Evolutionary conservation across 306 rosid genomes (phyloP).

Genomic region (Vicia villosa): DNA sequence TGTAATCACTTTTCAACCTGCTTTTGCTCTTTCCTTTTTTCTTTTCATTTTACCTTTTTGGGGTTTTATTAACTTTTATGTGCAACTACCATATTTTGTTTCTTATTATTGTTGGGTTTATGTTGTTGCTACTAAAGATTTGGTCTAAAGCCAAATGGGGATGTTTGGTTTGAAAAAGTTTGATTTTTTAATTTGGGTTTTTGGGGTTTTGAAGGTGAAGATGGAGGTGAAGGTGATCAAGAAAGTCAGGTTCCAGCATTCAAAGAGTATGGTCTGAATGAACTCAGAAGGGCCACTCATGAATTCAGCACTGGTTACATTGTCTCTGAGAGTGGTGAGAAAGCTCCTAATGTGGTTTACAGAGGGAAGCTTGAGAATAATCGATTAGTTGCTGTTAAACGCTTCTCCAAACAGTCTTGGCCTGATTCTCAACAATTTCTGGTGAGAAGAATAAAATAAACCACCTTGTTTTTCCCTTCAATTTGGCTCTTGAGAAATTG

Average conservation of each 20-base stretch:
- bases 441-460: slow-evolving; percentile 45
- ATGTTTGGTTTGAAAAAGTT: slow-evolving; percentile 17
- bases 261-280: slow-evolving; percentile 59
- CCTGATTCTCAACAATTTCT: slow-evolving; percentile 79
- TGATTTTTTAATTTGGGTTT: slow-evolving; percentile 21
- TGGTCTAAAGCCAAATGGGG: neutral
- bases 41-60: neutral
- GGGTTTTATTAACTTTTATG: neutral
- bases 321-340: slow-evolving; percentile 82
- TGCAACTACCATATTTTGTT: neutral
- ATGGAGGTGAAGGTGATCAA: slow-evolving; percentile 52
- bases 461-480: neutral
- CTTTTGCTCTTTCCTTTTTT: neutral
- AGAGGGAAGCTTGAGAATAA: slow-evolving; percentile 65
- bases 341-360: slow-evolving; percentile 82
- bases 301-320: slow-evolving; percentile 65
- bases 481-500: slow-evolving; percentile 26
- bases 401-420: slow-evolving; percentile 82
- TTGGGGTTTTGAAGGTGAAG: slow-evolving; percentile 39
- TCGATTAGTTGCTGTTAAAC: slow-evolving; percentile 71
- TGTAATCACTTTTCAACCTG: neutral
- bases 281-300: slow-evolving; percentile 71
- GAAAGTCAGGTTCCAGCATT: slow-evolving; percentile 57
- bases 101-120: neutral
- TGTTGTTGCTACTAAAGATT: neutral